Evolutionary conservation across 2,329 filamentous ascomycete genomes (phyloP).

Genomic region (Amesomyces nigricolor): DNA sequence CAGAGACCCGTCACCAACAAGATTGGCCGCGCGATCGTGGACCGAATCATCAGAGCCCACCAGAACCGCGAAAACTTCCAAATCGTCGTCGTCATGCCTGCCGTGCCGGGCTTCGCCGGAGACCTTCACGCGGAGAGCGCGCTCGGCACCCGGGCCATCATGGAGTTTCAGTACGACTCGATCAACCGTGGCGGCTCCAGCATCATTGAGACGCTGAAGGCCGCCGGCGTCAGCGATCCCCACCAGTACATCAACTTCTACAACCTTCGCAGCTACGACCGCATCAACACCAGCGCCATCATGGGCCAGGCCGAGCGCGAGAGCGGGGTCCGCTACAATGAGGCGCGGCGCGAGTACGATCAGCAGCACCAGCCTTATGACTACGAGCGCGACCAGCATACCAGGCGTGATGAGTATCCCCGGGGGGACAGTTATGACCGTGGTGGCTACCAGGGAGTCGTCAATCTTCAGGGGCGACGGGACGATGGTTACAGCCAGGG

Average conservation of each 20-base stretch:
- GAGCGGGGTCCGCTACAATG: constrained; percentile 62
- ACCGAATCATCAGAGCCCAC: constrained; percentile 67
- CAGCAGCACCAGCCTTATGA: constrained; percentile 42
- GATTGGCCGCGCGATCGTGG: constrained; percentile 72
- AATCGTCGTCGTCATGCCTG: constrained; percentile 71
- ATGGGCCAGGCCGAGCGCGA: constrained; percentile 56
- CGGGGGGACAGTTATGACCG: neutral
- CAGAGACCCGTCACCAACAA: constrained; percentile 71
- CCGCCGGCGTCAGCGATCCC: constrained; percentile 61
- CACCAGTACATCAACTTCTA: constrained; percentile 75
- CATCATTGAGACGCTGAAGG: constrained; percentile 66
- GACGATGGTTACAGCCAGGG: neutral
- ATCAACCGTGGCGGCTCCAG: constrained; percentile 72
- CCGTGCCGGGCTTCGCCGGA: constrained; percentile 76
- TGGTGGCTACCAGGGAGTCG: neutral
- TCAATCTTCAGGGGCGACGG: neutral
- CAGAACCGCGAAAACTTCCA: constrained; percentile 62
- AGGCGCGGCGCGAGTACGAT: constrained; percentile 59
- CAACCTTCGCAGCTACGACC: constrained; percentile 78
- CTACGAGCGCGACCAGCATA: constrained; percentile 5
- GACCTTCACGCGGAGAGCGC: constrained; percentile 68
- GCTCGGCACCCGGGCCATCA: constrained; percentile 74
- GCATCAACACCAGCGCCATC: constrained; percentile 64
- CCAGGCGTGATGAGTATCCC: neutral
- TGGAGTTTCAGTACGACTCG: constrained; percentile 80